phyloP scores from a whole-genome alignment of 2,329 filamentous ascomycete genomes.

The Trichoderma aggressivum region DNA sequence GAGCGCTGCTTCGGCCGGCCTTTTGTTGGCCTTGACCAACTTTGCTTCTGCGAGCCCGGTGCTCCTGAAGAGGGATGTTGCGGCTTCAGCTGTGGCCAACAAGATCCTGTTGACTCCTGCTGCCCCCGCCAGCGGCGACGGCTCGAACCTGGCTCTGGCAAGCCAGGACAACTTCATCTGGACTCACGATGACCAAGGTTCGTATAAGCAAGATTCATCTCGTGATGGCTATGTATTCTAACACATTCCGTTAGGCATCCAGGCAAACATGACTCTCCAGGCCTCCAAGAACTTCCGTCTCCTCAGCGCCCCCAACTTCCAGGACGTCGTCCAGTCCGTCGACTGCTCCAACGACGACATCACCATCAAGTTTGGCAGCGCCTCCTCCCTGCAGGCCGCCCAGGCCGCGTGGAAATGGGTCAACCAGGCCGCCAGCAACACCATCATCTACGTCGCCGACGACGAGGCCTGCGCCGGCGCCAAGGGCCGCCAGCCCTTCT shows the following conservation, averaged over 20 bases:
- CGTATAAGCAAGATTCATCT: not conserved
- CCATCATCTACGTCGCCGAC: slow-evolving; percentile 12
- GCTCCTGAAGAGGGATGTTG: not conserved
- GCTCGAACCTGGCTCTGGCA: not conserved
- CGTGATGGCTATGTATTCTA: not conserved
- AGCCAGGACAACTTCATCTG: slow-evolving; percentile 9
- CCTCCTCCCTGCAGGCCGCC: not conserved
- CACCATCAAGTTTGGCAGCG: slow-evolving; percentile 12
- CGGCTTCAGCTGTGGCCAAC: not conserved
- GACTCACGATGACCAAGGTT: slow-evolving; percentile 9
- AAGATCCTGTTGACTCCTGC: not conserved
- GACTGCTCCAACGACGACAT: slow-evolving; percentile 8
- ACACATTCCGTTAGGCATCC: not conserved
- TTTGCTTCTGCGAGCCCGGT: slow-evolving; percentile 8
- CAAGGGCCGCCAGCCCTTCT: slow-evolving; percentile 14
- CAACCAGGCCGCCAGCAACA: slow-evolving; percentile 6
- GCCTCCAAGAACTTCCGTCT: slow-evolving; percentile 4
- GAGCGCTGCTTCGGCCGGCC: slow-evolving; percentile 2
- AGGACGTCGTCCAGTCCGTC: slow-evolving; percentile 6
- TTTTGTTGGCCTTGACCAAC: slow-evolving; percentile 7
- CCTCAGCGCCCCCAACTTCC: slow-evolving; percentile 8
- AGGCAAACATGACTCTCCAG: slow-evolving; percentile 8
- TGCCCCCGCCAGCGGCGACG: not conserved
- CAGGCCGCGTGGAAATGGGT: slow-evolving; percentile 15
- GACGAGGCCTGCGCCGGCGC: slow-evolving; percentile 5